These are phyloP conservation scores for Tylopilus plumbeoviolaceoides DNA, from an alignment of 768 basidiomycete species.

Conservation along the genomic window DNA sequence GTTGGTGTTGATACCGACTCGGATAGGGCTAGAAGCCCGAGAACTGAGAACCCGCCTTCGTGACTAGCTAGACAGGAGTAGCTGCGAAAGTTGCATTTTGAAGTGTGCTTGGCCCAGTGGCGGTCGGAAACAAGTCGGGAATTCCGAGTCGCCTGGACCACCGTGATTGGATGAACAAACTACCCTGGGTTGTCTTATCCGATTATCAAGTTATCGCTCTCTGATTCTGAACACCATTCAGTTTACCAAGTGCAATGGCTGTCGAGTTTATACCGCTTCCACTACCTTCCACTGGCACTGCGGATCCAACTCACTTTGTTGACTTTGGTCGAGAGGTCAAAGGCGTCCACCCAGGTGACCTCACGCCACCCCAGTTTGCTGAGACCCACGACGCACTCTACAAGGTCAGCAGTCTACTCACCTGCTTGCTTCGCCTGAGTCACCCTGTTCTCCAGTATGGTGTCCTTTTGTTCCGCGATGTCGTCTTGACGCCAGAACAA, in stretches of 20 bases:
- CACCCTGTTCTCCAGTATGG: slow-evolving; percentile 46
- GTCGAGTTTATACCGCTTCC: slow-evolving; percentile 65
- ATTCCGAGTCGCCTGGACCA: no score
- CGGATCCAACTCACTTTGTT: slow-evolving; percentile 60
- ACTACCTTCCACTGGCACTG: slow-evolving; percentile 64
- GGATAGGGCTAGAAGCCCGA: no score
- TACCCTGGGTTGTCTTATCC: no score
- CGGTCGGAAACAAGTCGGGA: no score
- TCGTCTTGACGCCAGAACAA: slow-evolving; percentile 68
- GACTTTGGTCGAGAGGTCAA: slow-evolving; percentile 77
- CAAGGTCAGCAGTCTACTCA: slow-evolving; percentile 44
- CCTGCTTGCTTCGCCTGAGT: neutral
- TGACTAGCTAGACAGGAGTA: no score
- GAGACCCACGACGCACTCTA: slow-evolving; percentile 72
- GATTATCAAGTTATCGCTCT: no score
- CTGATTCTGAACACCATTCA: no score
- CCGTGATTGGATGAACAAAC: no score
- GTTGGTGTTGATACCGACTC: no score
- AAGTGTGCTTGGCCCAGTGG: no score
- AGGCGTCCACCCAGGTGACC: slow-evolving; percentile 62
- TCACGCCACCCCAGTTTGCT: slow-evolving; percentile 57
- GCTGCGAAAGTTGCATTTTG: no score
- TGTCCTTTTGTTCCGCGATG: slow-evolving; percentile 70
- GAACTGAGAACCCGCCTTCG: no score
- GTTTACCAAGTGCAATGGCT: slow-evolving; percentile 42